A percentile compares a stretch with the other conserved stretches of the same genome.
Conservation (phyloP, 148 eudicot genomes). For the Arctostaphylos glauca region DNA sequence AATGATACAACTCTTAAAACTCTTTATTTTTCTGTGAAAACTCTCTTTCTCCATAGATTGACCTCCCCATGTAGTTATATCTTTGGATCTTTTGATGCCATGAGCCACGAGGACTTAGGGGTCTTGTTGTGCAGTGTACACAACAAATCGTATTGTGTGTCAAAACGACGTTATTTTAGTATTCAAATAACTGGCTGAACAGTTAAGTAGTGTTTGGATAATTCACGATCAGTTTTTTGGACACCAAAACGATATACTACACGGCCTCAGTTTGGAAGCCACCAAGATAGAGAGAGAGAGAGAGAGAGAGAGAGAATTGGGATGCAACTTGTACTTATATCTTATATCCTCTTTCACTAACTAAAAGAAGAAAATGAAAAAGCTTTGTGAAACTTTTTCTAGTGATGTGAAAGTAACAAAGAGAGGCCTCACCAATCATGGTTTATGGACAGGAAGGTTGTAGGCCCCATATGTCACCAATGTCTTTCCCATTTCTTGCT, state of each 20-base stretch:
- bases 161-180: too few species aligned
- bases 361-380: not conserved
- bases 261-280: not conserved
- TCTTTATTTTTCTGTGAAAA: too few species aligned
- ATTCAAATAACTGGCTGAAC: too few species aligned
- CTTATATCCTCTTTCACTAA: conserved; percentile 9
- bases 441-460: not conserved
- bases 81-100: conserved; percentile 1
- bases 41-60: too few species aligned
- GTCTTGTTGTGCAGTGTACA: too few species aligned
- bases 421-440: not conserved
- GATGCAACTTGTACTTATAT: not conserved
- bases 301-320: not conserved
- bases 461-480: not conserved
- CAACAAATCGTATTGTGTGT: too few species aligned
- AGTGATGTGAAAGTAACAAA: not conserved
- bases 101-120: not conserved
- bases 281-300: not conserved
- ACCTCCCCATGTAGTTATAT: not conserved
- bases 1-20: too few species aligned
- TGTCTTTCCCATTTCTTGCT: not conserved
- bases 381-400: not conserved
- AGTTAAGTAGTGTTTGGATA: too few species aligned
- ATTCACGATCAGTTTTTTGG: too few species aligned
- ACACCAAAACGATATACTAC: too few species aligned